Evolutionary conservation across 2,329 filamentous ascomycete genomes (phyloP).

Genomic region (Calonectria pseudoturangicola): DNA sequence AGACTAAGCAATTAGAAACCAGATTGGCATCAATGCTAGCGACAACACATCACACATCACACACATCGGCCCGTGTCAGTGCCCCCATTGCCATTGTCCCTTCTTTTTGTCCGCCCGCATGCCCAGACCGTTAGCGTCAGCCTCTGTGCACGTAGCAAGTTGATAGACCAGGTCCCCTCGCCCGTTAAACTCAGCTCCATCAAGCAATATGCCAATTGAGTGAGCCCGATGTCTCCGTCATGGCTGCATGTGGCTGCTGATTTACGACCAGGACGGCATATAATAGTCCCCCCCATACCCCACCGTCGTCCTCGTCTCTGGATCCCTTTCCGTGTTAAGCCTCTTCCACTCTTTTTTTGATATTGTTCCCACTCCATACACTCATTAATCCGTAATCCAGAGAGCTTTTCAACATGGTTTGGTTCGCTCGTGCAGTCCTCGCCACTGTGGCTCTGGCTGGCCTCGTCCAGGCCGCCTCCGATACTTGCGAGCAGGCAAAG

Average conservation of each 20-base stretch:
- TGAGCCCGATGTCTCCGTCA: background rate
- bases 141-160: slow-evolving; percentile 14
- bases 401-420: background rate
- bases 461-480: slow-evolving; percentile 12
- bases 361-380: slow-evolving; percentile 5
- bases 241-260: background rate
- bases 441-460: slow-evolving; percentile 11
- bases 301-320: background rate
- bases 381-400: background rate
- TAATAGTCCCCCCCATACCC: slow-evolving; percentile 1
- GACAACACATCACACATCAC: background rate
- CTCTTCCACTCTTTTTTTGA: background rate
- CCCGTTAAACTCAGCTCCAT: slow-evolving; percentile 9
- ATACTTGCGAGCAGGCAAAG: slow-evolving; percentile 36
- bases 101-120: background rate
- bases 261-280: background rate
- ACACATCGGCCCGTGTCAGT: background rate
- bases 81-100: too few relatives aligned
- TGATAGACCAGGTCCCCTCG: slow-evolving; percentile 8
- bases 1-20: too few relatives aligned
- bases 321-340: background rate
- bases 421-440: slow-evolving; percentile 9
- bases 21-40: too few relatives aligned
- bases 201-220: background rate
- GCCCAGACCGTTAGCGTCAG: slow-evolving; percentile 16